These are phyloP conservation scores for Aspergillus japonicus DNA, from an alignment of 2,329 filamentous ascomycete species.

Conservation along the genomic window DNA sequence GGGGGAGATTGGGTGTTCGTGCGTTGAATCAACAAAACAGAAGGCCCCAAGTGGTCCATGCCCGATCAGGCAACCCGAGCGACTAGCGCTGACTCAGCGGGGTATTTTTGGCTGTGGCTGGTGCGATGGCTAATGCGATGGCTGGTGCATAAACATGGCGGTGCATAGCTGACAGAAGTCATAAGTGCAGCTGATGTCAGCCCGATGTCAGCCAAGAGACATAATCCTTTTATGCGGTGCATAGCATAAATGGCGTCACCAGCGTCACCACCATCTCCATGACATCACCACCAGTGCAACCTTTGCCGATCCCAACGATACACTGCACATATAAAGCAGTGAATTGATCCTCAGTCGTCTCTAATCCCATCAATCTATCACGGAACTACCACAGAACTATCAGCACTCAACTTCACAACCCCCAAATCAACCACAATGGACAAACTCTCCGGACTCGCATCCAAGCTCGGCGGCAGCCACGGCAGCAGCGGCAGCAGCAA, in stretches of 20 bases:
- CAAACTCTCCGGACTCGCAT: constrained; percentile 29
- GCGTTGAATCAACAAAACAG: neutral
- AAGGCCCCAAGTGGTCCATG: no score
- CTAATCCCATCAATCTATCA: no score
- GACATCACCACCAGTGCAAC: neutral
- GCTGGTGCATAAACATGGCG: neutral
- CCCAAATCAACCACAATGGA: constrained; percentile 22
- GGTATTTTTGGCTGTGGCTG: neutral
- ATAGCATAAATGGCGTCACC: neutral
- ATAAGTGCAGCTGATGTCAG: neutral
- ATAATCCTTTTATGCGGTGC: neutral
- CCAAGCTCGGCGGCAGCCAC: constrained; percentile 28
- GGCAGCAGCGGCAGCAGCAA: constrained; percentile 6
- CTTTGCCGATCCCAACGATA: neutral
- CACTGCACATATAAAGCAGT: no score
- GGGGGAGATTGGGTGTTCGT: neutral
- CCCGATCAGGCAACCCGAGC: neutral
- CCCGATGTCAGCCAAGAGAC: neutral
- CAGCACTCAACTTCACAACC: neutral
- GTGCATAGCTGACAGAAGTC: neutral
- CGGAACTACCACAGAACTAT: neutral
- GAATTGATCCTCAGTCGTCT: no score
- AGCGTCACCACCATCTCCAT: neutral
- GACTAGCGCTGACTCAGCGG: neutral
- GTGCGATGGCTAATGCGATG: neutral